Conservation (phyloP, 257 asterid genomes). For the Forsythia viridissima region DNA sequence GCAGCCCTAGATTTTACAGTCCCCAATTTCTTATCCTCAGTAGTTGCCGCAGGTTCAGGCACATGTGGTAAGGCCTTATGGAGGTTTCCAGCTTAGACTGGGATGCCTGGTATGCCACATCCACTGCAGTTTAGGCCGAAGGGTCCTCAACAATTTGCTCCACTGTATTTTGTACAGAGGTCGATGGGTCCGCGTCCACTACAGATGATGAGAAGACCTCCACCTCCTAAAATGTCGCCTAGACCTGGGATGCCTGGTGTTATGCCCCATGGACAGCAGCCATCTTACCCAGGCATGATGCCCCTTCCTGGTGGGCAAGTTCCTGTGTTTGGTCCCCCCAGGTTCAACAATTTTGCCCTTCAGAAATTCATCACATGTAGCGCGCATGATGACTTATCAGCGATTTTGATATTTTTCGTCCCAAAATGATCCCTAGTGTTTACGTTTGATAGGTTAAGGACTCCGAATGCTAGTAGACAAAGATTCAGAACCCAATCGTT, state of each 20-base stretch:
- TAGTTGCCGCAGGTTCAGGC: constrained; percentile 39
- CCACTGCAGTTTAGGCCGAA: constrained; percentile 62
- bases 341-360: too few species aligned
- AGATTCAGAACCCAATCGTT: too few species aligned
- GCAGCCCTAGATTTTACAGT: constrained; percentile 93
- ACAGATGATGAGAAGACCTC: constrained; percentile 81
- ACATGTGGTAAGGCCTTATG: constrained; percentile 52
- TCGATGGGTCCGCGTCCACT: constrained; percentile 73
- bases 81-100: constrained; percentile 39
- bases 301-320: constrained; percentile 73
- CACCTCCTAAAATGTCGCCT: constrained; percentile 68
- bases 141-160: constrained; percentile 46
- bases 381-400: too few species aligned
- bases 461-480: too few species aligned
- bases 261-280: constrained; percentile 63
- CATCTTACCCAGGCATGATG: constrained; percentile 73
- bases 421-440: too few species aligned
- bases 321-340: constrained; percentile 71
- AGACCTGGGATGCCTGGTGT: constrained; percentile 85
- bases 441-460: too few species aligned
- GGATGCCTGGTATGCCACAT: constrained; percentile 57
- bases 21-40: constrained; percentile 68
- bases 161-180: constrained; percentile 80
- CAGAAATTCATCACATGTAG: too few species aligned
- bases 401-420: too few species aligned